Conservation (phyloP, 1,284 basidiomycete species). For the Pholiota adiposa region DNA sequence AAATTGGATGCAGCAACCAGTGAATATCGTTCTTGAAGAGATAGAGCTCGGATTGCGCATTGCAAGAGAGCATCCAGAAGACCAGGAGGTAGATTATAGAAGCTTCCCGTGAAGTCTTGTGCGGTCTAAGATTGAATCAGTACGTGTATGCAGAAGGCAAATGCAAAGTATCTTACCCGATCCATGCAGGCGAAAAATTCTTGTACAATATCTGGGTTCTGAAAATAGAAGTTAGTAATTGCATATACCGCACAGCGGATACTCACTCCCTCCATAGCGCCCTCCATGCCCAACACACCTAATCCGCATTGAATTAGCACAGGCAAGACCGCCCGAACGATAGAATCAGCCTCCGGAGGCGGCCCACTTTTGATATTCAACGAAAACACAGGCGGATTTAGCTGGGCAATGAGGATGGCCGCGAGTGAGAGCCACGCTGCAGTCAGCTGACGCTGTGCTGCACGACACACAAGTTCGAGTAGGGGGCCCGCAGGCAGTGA, state of each 20-base stretch:
- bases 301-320: conserved; percentile 68
- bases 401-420: conserved; percentile 75
- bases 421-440: conserved; percentile 85
- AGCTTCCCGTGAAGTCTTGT: conserved; percentile 71
- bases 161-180: conserved; percentile 46
- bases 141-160: neutral
- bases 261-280: conserved; percentile 75
- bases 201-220: conserved; percentile 91
- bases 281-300: conserved; percentile 54
- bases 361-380: conserved; percentile 42
- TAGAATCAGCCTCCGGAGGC: conserved; percentile 40
- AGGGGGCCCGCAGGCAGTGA: conserved; percentile 81
- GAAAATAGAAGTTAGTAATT: neutral
- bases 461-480: conserved; percentile 77
- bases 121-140: conserved; percentile 52
- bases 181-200: conserved; percentile 85
- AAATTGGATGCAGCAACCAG: conserved; percentile 83
- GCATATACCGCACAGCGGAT: neutral
- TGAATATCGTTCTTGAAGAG: conserved; percentile 86
- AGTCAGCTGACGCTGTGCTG: conserved; percentile 74
- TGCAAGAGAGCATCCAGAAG: conserved; percentile 74
- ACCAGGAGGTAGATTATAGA: conserved; percentile 71
- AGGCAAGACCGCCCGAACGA: conserved; percentile 60
- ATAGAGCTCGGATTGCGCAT: conserved; percentile 71
- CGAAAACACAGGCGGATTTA: conserved; percentile 71